Conservation (phyloP, 164 flowering plant species). For the Vitis cinerea region DNA sequence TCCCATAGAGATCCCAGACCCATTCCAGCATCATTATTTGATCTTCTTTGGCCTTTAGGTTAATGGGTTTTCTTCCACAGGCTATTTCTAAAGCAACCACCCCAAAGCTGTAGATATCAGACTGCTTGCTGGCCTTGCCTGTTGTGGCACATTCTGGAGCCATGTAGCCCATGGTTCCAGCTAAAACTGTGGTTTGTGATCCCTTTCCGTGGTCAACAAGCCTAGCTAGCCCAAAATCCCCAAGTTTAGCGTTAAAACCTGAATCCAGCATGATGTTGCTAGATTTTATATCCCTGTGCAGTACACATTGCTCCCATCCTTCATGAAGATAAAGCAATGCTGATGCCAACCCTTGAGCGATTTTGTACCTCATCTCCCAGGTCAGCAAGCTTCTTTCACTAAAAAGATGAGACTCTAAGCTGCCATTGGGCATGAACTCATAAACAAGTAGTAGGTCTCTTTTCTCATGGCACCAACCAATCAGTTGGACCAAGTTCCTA, state of each 20-base stretch:
- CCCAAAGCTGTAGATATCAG: conserved; percentile 59
- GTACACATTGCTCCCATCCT: conserved; percentile 33
- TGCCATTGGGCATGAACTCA: conserved; percentile 35
- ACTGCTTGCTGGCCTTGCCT: conserved; percentile 50
- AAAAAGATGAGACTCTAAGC: conserved; percentile 28
- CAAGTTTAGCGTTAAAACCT: conserved; percentile 30
- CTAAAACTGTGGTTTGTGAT: conserved; percentile 25
- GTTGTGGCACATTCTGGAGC: conserved; percentile 43
- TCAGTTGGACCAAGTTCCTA: conserved; percentile 33
- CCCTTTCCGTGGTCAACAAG: conserved; percentile 18
- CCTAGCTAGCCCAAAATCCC: conserved; percentile 37
- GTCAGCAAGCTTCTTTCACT: not conserved
- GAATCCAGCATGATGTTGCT: conserved; percentile 43
- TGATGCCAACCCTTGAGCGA: conserved; percentile 28
- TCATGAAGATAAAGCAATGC: conserved; percentile 45
- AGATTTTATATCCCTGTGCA: conserved; percentile 38
- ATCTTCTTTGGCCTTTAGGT: conserved; percentile 10
- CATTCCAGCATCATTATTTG: conserved; percentile 13
- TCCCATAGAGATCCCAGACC: conserved; percentile 45
- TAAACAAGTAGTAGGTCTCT: conserved; percentile 24
- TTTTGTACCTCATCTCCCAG: conserved; percentile 26
- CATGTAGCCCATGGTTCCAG: conserved; percentile 52
- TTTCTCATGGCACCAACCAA: conserved; percentile 36
- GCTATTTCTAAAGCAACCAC: conserved; percentile 52
- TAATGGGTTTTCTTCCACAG: conserved; percentile 38